Base-by-base conservation (phyloP, 352 stramenopile species). In the Pythium dissimile region DNA sequence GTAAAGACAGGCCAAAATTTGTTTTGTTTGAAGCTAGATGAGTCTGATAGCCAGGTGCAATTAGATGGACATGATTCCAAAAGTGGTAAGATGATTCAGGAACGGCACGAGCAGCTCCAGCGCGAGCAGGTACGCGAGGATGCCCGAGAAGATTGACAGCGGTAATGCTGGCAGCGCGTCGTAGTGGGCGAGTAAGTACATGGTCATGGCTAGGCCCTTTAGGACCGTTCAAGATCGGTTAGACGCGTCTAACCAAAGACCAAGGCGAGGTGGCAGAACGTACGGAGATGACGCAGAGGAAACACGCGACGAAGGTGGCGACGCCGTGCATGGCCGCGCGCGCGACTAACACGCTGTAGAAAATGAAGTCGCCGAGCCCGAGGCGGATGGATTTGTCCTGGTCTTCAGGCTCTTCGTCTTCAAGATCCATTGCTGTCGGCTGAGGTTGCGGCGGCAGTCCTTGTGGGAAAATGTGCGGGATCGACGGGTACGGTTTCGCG, bases 351-450 rank as follows among this genome's bases (percentile, higher is more conserved):
- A 99, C 88, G 44, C 82, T 98, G 73, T 99, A 99, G 67, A 99
- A 99, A 41, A 99, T 98, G 66, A 99, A 99, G 74, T 99, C 97
- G 1, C 97, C 96, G 10, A 98, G 69, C 0, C 92, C 92, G 8
- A 98, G 73, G 49, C 96, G 88, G 66, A 98, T 97, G 4, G 75
- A 86, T 50, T 84, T 85, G 59, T 80, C 66, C 24, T 74, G 47
- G 5, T 74, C 57, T 8, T 65, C 62, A 18, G 71, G 59, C 16
- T 59, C 23, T 10, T 64, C 8, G 10, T 66, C 47, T 52, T 73
- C 59, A 43, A 35, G 15, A 16, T 20, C 23, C 10, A 20, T 13
- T 2, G 16, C 11, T 10, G 30, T 5, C 10, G 8, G 8, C 31
- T 13, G 13, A 13, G 31, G 32, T 3, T 13, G 16, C 1, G 3